Percentiles rank a stretch among this genome's conserved stretches.
phyloP scores from a whole-genome alignment of 2,329 filamentous ascomycete genomes.

The Xylariaceae sp. region DNA sequence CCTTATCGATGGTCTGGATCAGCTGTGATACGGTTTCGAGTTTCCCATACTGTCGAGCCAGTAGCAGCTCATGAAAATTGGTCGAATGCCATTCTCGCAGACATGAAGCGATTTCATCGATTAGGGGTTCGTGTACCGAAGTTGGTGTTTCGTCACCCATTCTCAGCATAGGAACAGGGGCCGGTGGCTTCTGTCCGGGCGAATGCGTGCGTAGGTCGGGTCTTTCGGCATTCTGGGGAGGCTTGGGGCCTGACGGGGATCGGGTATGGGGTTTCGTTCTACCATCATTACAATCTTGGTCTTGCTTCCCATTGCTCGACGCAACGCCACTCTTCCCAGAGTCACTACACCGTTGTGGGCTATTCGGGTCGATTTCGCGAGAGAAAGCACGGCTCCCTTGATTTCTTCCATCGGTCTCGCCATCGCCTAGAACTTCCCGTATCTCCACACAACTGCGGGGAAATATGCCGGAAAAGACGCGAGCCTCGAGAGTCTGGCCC shows the following conservation, averaged over 20 bases:
- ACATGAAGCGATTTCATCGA: constrained; percentile 96
- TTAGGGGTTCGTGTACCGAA: constrained; percentile 79
- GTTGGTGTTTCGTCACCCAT: constrained; percentile 96
- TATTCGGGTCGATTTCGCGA: constrained; percentile 28
- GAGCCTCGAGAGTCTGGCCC: constrained; percentile 87
- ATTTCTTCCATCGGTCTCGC: constrained; percentile 57
- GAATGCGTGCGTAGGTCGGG: constrained; percentile 48
- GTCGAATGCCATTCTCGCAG: constrained; percentile 97
- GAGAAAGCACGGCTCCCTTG: constrained; percentile 40
- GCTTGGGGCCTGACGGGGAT: background rate
- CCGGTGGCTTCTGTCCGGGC: constrained; percentile 60
- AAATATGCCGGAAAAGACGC: constrained; percentile 98
- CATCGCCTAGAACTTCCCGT: constrained; percentile 80
- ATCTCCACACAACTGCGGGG: constrained; percentile 92
- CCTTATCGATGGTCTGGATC: constrained; percentile 75
- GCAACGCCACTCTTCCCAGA: constrained; percentile 51
- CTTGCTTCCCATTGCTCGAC: constrained; percentile 34
- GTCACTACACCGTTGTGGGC: constrained; percentile 39
- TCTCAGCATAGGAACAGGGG: constrained; percentile 94
- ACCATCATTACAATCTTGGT: constrained; percentile 23
- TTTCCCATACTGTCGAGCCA: constrained; percentile 73
- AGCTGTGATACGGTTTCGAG: constrained; percentile 77
- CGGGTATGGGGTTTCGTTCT: constrained; percentile 20
- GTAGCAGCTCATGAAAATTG: constrained; percentile 84
- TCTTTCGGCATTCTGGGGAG: constrained; percentile 35